Conservation (phyloP, 164 flowering plant species). For the Akebia trifoliata region DNA sequence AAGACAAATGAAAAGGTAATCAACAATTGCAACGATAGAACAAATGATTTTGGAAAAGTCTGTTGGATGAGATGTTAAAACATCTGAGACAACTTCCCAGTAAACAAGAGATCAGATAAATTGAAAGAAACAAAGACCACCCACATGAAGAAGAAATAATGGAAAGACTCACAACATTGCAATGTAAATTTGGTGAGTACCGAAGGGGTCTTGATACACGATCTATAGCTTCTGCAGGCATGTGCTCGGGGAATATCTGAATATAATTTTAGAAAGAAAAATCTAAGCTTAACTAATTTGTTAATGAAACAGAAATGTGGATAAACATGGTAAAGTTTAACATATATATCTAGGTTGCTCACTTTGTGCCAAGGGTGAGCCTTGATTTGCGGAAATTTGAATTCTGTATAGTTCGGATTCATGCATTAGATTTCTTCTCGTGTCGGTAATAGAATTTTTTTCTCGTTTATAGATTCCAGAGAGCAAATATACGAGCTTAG, state of each 20-base stretch:
- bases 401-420: conserved; percentile 76
- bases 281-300: neutral
- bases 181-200: conserved; percentile 61
- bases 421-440: conserved; percentile 76
- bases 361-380: conserved; percentile 79
- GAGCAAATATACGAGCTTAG: conserved; percentile 78
- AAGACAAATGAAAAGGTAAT: neutral
- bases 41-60: too few species aligned
- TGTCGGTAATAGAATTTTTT: too few species aligned
- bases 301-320: neutral
- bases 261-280: neutral
- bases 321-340: neutral
- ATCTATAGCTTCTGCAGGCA: conserved; percentile 70
- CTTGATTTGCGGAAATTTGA: conserved; percentile 64
- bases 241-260: conserved; percentile 63
- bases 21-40: too few species aligned
- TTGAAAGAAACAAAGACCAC: neutral
- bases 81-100: too few species aligned
- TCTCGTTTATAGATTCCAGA: neutral
- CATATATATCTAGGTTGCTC: conserved; percentile 14
- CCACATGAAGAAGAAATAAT: neutral
- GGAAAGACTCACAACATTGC: conserved; percentile 52
- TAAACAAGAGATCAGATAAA: too few species aligned
- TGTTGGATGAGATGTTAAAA: too few species aligned
- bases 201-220: conserved; percentile 72